Base-by-base conservation (phyloP, 345 rosid genomes). In the Cardamine chenopodiifolia region DNA sequence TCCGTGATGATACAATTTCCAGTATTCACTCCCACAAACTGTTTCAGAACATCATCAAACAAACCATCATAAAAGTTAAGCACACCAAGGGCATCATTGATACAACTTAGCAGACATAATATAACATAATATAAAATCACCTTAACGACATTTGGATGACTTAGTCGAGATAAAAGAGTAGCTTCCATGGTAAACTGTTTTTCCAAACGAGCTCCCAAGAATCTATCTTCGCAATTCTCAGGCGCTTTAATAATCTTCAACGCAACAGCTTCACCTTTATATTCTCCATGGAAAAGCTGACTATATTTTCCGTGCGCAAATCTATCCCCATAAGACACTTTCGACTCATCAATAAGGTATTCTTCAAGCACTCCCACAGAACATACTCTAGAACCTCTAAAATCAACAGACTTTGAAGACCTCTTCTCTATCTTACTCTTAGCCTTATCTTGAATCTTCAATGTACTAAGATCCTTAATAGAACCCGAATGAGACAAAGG, bases 241-340 rank as follows among this genome's bases (percentile, higher is more conserved):
- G 90, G 88, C 10, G 79, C 84, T 74, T 70, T 77, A 34, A 85
- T 86, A 68, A 88, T 78, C 83, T 89, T 92, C 29, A 92, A 86
- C 5, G 97, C 97, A 65, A 92, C 97, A 32, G 87, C 83, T 57
- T 88, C 82, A 14, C 87, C 93, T 52, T 83, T 83, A 73, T 92
- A 92, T 18, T 80, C 68, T 39, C 97, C 97, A 83, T 79, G 96
- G 32, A 85, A 87, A 70, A 92, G 87, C 74, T 85, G 81, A 75
- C 97, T 89, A 71, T 83, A 84, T 0, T 84, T 84, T 26, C 96
- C 97, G 32, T 84, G 90, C 14, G 92, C 93, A 74, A 92, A 92
- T 72, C 78, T 77, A 15, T 81, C 83, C 23, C 97, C 97, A 26
- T 82, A 84, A 7, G 85, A 82, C 13, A 92, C 71, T 83, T 87